A percentile compares a stretch with the other conserved stretches of the same genome.
phyloP scores from a whole-genome alignment of 2,329 filamentous ascomycete species.

The Plenodomus lindquistii region DNA sequence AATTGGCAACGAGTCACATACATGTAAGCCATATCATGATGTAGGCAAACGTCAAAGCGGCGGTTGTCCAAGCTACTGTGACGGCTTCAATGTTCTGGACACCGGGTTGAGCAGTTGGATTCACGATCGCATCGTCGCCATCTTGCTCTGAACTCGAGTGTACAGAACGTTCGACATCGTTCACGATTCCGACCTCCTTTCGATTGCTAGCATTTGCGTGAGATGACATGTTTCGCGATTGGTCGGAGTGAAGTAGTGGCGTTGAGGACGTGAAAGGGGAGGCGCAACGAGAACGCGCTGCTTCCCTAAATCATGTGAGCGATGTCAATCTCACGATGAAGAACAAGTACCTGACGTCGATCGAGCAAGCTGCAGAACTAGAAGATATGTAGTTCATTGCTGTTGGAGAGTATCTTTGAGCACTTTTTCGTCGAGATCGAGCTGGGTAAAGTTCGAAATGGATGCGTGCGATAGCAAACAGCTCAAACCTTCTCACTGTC shows the following conservation, averaged over 20 bases:
- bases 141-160: neutral
- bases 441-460: neutral
- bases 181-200: neutral
- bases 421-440: neutral
- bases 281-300: neutral
- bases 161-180: neutral
- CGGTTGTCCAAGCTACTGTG: slow-evolving; percentile 4
- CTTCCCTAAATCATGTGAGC: neutral
- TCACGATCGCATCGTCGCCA: neutral
- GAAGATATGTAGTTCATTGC: neutral
- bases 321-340: neutral
- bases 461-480: neutral
- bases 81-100: slow-evolving; percentile 6
- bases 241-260: neutral
- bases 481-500: neutral
- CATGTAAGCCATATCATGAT: slow-evolving; percentile 5
- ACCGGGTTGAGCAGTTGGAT: slow-evolving; percentile 2
- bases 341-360: neutral
- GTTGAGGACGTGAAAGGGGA: neutral
- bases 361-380: neutral
- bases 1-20: neutral
- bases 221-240: neutral
- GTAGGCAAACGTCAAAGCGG: slow-evolving; percentile 4
- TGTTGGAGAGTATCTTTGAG: neutral
- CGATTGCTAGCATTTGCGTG: neutral